Percentiles rank a stretch among this genome's conserved stretches.
Evolutionary conservation across 306 rosid species (phyloP).

Genomic region (Begonia peltatifolia): DNA sequence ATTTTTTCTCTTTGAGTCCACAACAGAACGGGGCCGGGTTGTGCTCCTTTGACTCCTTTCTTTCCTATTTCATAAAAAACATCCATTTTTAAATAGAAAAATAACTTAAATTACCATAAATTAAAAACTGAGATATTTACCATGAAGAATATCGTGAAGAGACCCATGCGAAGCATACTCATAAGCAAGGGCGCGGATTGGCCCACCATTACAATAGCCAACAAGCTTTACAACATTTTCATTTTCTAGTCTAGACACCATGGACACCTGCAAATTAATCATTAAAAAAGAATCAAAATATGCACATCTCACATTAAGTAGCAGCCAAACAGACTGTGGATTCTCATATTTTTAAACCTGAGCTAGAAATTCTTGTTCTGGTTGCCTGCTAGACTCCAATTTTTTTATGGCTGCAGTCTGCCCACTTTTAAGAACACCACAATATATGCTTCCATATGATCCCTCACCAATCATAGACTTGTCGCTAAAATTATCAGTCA

Average conservation of each 20-base stretch:
- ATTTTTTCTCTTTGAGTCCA: slow-evolving; percentile 74
- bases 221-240: slow-evolving; percentile 55
- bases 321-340: neutral
- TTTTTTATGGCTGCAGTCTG: slow-evolving; percentile 56
- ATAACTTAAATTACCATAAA: neutral
- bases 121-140: slow-evolving; percentile 12
- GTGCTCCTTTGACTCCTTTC: slow-evolving; percentile 62
- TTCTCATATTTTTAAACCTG: slow-evolving; percentile 32
- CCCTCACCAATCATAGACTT: slow-evolving; percentile 68
- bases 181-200: slow-evolving; percentile 55
- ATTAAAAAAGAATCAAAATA: neutral
- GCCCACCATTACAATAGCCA: slow-evolving; percentile 56
- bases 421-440: slow-evolving; percentile 35
- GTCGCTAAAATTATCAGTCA: slow-evolving; percentile 59
- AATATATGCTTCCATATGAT: slow-evolving; percentile 64
- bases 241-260: slow-evolving; percentile 69
- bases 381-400: slow-evolving; percentile 60
- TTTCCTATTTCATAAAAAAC: slow-evolving; percentile 23
- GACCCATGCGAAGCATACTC: slow-evolving; percentile 74
- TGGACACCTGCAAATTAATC: slow-evolving; percentile 35
- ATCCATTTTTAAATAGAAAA: neutral
- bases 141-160: slow-evolving; percentile 67
- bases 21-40: slow-evolving; percentile 54
- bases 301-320: neutral
- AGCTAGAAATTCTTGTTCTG: slow-evolving; percentile 58